phyloP scores from a whole-genome alignment of 2,329 filamentous ascomycete species.

The Biscogniauxia sp. region DNA sequence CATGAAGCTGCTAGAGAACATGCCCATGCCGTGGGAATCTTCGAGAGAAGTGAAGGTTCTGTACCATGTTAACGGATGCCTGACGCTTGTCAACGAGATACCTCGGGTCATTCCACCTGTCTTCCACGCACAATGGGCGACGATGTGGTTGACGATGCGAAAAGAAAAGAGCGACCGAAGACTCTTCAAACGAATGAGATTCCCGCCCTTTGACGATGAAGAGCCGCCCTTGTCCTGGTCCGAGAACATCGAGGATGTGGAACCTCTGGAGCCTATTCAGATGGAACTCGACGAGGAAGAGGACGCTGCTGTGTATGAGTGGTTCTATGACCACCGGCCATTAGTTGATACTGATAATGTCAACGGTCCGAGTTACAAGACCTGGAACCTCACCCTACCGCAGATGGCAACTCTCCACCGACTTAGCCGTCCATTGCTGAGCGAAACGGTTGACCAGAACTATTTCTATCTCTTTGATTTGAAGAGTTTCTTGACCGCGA shows the following conservation, averaged over 20 bases:
- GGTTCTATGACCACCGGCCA: constrained; percentile 95
- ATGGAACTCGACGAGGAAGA: constrained; percentile 96
- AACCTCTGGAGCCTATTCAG: constrained; percentile 95
- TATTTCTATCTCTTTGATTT: constrained; percentile 98
- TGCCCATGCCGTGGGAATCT: constrained; percentile 99
- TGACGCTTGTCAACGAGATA: constrained; percentile 95
- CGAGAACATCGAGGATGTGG: constrained; percentile 97
- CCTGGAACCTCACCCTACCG: constrained; percentile 86
- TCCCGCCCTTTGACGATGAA: constrained; percentile 97
- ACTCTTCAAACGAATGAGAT: constrained; percentile 98
- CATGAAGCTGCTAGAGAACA: constrained; percentile 94
- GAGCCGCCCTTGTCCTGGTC: constrained; percentile 97
- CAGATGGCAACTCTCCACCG: constrained; percentile 97
- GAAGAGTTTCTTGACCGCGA: constrained; percentile 92
- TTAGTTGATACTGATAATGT: constrained; percentile 89
- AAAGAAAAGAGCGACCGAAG: constrained; percentile 94
- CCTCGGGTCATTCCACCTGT: constrained; percentile 96
- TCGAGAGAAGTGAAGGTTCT: constrained; percentile 94
- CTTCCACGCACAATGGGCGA: constrained; percentile 98
- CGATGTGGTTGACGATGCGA: constrained; percentile 99
- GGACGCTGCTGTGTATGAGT: constrained; percentile 87
- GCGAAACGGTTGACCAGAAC: constrained; percentile 91
- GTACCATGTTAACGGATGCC: constrained; percentile 95
- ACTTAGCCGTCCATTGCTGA: constrained; percentile 84
- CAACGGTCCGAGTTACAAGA: constrained; percentile 94